Percentiles rank a stretch among this genome's conserved stretches.
Evolutionary conservation across 2,329 filamentous ascomycete species (phyloP).

Genomic region (Lasiodiplodia theobromae): DNA sequence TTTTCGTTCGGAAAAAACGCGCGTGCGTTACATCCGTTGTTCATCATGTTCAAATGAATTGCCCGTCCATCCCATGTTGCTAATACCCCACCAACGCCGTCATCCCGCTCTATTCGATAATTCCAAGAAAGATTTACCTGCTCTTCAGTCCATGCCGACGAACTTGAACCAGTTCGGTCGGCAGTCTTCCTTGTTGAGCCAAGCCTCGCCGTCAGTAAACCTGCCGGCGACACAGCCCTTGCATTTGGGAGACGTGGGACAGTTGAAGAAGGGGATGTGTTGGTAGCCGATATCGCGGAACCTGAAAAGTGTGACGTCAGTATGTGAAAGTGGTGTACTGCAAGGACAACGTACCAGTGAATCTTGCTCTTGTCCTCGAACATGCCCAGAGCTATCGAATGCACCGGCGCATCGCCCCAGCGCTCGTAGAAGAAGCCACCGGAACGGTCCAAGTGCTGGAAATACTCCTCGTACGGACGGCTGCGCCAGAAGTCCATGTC

Average conservation of each 20-base stretch:
- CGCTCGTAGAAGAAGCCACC: slow-evolving; percentile 99
- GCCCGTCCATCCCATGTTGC: neutral
- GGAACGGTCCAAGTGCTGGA: slow-evolving; percentile 89
- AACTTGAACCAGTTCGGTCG: slow-evolving; percentile 97
- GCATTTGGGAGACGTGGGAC: slow-evolving; percentile 95
- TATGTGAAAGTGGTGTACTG: neutral
- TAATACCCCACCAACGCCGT: neutral
- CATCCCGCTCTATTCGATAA: neutral
- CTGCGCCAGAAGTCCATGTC: slow-evolving; percentile 94
- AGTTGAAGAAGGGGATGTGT: slow-evolving; percentile 98
- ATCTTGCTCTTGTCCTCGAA: slow-evolving; percentile 92
- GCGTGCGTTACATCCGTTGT: neutral
- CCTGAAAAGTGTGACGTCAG: slow-evolving; percentile 60
- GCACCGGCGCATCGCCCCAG: slow-evolving; percentile 97
- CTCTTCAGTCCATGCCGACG: slow-evolving; percentile 74
- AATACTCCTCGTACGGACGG: slow-evolving; percentile 91
- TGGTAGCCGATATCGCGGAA: slow-evolving; percentile 99
- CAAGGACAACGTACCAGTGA: slow-evolving; percentile 74
- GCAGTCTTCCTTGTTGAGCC: slow-evolving; percentile 89
- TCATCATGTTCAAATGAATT: slow-evolving; percentile 1
- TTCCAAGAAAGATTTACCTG: neutral
- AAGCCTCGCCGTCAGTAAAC: slow-evolving; percentile 87
- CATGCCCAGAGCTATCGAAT: slow-evolving; percentile 88
- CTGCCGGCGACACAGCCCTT: slow-evolving; percentile 84
- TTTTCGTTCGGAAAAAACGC: neutral